Evolutionary conservation across 352 stramenopile genomes (phyloP).

Genomic region (Blastocystis sp.): DNA sequence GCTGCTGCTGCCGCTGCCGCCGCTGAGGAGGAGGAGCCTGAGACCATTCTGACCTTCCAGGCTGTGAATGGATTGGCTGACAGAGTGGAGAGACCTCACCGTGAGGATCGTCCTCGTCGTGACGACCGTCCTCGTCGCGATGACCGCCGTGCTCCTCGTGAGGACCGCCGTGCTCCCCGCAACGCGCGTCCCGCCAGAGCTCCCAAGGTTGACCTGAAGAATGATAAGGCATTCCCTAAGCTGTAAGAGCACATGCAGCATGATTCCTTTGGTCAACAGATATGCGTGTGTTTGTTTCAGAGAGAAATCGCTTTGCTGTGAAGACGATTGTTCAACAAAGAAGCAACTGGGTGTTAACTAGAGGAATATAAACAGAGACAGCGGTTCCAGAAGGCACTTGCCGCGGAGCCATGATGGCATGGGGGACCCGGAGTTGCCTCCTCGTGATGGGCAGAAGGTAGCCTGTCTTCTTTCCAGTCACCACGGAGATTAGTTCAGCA

Average conservation of each 20-base stretch:
- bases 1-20: not conserved
- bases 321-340: not conserved
- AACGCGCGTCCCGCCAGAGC: not conserved
- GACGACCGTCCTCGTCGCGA: not conserved
- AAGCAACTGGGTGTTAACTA: not conserved
- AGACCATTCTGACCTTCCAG: conserved; percentile 46
- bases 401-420: not conserved
- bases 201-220: conserved; percentile 37
- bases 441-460: not conserved
- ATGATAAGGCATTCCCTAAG: conserved; percentile 21
- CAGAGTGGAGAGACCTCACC: not conserved
- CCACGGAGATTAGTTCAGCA: not conserved
- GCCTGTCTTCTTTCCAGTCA: not conserved
- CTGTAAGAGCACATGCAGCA: not conserved
- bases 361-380: conserved; percentile 4
- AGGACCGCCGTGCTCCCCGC: not conserved
- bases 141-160: not conserved
- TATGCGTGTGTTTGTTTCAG: not conserved
- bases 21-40: not conserved
- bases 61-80: not conserved
- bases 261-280: not conserved
- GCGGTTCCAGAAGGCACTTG: no score
- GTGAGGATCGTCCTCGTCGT: not conserved
- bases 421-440: not conserved
- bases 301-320: not conserved